Base-by-base conservation (phyloP, 768 basidiomycete species). In the Amanita molliuscula region DNA sequence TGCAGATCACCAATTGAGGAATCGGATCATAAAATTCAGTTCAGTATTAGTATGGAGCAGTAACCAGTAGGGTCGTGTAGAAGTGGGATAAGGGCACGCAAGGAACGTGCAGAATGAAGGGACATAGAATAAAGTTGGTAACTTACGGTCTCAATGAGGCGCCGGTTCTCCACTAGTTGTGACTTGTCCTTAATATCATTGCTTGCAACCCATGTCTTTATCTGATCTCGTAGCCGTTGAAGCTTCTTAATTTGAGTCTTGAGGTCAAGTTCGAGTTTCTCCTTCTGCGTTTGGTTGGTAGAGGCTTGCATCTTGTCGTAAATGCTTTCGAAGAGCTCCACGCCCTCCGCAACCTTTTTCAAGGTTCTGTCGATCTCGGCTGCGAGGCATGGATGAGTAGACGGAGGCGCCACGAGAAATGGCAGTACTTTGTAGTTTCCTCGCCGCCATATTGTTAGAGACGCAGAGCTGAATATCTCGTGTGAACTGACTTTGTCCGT, bases 151-250 rank as follows among this genome's bases (percentile, higher is more conserved):
- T 99, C 96, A 63, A 99, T 99, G 54, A 98, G 73, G 67, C 82
- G 84, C 58, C 96, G 82, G 74, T 95, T 93, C 38, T 98, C 96
- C 61, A 95, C 68, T 58, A 99, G 74, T 53, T 79, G 73, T 11
- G 82, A 78, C 80, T 98, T 99, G 79, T 99, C 96, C 75, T 98
- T 98, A 67, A 99, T 96, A 70, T 99, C 96, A 66, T 90, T 92
- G 68, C 84, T 92, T 40, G 91, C 85, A 40, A 95, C 82, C 96
- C 96, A 99, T 2, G 91, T 91, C 82, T 99, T 99, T 62, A 99
- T 98, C 74, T 99, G 96, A 44, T 93, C 95, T 72, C 98, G 93
- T 63, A 98, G 73, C 59, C 98, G 82, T 66, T 99, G 96, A 46
- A 91, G 82, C 69, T 99, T 99, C 79, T 98, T 96, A 66, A 97